Percentiles rank a stretch among this genome's conserved stretches.
phyloP scores from a whole-genome alignment of 2,329 filamentous ascomycete species.

The Rutstroemia sp. region DNA sequence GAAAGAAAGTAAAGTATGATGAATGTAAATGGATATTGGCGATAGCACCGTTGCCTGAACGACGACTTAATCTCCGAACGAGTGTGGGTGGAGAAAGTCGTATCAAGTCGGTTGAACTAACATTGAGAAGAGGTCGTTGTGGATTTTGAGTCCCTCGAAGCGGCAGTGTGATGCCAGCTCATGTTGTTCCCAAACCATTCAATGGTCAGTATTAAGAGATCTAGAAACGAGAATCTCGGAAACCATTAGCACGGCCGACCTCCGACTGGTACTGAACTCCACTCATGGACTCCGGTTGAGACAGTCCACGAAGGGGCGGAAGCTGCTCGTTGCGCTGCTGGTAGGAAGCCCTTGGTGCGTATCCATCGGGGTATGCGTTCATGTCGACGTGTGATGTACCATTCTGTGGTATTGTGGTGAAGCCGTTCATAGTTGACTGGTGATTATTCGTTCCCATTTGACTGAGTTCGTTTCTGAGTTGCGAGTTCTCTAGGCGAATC shows the following conservation, averaged over 20 bases:
- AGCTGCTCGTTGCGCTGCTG: conserved; percentile 29
- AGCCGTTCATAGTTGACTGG: conserved; percentile 10
- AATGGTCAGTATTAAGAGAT: not conserved
- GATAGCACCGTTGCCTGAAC: not conserved
- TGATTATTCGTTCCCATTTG: conserved; percentile 30
- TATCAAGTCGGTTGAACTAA: no score
- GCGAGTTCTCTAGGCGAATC: conserved; percentile 25
- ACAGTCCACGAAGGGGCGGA: conserved; percentile 14
- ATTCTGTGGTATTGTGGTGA: conserved; percentile 8
- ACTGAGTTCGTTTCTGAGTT: conserved; percentile 24
- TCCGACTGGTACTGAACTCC: conserved; percentile 49
- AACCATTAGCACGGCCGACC: not conserved
- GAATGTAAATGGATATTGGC: not conserved
- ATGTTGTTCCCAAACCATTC: not conserved
- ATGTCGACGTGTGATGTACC: conserved; percentile 8
- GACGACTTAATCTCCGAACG: not conserved
- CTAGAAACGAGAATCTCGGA: conserved; percentile 7
- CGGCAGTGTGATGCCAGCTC: not conserved
- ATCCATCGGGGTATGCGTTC: conserved; percentile 3
- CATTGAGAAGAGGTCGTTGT: no score
- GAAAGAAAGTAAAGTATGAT: not conserved
- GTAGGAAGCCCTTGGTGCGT: conserved; percentile 1
- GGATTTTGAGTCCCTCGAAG: not conserved
- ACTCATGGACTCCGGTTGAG: conserved; percentile 52
- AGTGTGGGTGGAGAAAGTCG: no score